A percentile compares a stretch with the other conserved stretches of the same genome.
Conservation (phyloP, 2,329 filamentous ascomycete species). For the Didymella pinodella region DNA sequence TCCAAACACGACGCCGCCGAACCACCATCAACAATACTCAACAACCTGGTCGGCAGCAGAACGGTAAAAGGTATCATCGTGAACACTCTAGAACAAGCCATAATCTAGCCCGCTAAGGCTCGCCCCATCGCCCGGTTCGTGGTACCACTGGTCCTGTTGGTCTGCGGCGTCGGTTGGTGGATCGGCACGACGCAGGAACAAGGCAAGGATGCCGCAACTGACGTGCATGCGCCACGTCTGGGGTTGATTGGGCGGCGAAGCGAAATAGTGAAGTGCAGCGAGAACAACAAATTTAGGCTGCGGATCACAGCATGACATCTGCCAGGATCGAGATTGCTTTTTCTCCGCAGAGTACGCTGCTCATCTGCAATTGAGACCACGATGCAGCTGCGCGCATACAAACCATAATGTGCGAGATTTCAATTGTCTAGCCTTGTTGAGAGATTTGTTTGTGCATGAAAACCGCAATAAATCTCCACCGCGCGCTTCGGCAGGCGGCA, state of each 20-base stretch:
- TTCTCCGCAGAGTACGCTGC: not conserved
- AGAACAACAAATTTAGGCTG: conserved; percentile 18
- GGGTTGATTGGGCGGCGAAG: conserved; percentile 15
- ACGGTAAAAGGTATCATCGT: not conserved
- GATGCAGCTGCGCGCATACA: not conserved
- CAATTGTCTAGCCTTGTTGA: not conserved
- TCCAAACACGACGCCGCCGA: not conserved
- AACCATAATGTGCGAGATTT: not conserved
- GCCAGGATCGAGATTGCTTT: conserved; percentile 13
- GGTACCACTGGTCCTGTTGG: conserved; percentile 4
- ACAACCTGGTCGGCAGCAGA: not conserved
- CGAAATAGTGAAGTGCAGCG: conserved; percentile 22
- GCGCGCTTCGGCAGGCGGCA: conserved; percentile 10
- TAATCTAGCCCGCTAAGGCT: not conserved
- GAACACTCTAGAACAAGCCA: not conserved
- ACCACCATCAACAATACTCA: not conserved
- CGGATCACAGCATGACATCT: conserved; percentile 5
- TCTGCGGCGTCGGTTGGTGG: conserved; percentile 7
- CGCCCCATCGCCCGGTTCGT: conserved; percentile 8
- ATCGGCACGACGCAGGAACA: conserved; percentile 14
- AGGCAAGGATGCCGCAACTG: conserved; percentile 1
- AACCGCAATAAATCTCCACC: conserved; percentile 3
- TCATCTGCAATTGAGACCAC: not conserved
- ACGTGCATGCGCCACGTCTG: conserved; percentile 5
- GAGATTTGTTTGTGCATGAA: conserved; percentile 3